Evolutionary conservation across 2,329 filamentous ascomycete genomes (phyloP).

Genomic region (Colletotrichum gigasporum): DNA sequence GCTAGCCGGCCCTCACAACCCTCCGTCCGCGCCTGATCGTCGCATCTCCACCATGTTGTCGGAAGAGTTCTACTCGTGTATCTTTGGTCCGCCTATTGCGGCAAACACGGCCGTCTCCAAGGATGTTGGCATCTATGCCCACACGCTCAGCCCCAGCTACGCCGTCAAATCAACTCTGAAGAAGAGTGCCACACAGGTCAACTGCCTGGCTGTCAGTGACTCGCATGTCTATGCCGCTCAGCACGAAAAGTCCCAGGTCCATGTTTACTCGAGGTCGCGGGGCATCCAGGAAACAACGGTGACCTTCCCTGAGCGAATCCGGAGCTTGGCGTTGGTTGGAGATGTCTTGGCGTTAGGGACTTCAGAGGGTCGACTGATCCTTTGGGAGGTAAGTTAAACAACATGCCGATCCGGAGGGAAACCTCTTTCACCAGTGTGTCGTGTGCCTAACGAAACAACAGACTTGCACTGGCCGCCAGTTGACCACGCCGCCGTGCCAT

Average conservation of each 20-base stretch:
- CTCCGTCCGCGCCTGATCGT: not conserved
- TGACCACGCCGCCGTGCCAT: slow-evolving; percentile 81
- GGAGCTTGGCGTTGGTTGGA: slow-evolving; percentile 76
- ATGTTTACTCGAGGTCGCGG: slow-evolving; percentile 87
- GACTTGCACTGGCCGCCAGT: slow-evolving; percentile 78
- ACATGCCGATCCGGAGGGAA: slow-evolving; percentile 22
- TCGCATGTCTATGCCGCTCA: slow-evolving; percentile 93
- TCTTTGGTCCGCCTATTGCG: slow-evolving; percentile 65
- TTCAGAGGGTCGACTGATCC: slow-evolving; percentile 82
- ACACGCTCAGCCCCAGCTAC: slow-evolving; percentile 81
- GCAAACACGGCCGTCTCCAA: slow-evolving; percentile 73
- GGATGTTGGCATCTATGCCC: slow-evolving; percentile 88
- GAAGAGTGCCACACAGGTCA: slow-evolving; percentile 84
- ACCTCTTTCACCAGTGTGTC: slow-evolving; percentile 19
- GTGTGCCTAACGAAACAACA: slow-evolving; percentile 45
- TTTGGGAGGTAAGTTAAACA: slow-evolving; percentile 83
- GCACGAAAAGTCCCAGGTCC: slow-evolving; percentile 88
- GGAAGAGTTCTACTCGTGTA: slow-evolving; percentile 68
- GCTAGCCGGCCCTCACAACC: not conserved
- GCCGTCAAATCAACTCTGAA: slow-evolving; percentile 85
- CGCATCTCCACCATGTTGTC: slow-evolving; percentile 57
- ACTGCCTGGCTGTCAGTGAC: slow-evolving; percentile 81
- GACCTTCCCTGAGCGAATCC: slow-evolving; percentile 87
- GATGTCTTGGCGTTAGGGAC: slow-evolving; percentile 84
- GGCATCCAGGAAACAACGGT: slow-evolving; percentile 90